phyloP scores from a whole-genome alignment of 139 green algal genomes.

The Micromonas pusilla region DNA sequence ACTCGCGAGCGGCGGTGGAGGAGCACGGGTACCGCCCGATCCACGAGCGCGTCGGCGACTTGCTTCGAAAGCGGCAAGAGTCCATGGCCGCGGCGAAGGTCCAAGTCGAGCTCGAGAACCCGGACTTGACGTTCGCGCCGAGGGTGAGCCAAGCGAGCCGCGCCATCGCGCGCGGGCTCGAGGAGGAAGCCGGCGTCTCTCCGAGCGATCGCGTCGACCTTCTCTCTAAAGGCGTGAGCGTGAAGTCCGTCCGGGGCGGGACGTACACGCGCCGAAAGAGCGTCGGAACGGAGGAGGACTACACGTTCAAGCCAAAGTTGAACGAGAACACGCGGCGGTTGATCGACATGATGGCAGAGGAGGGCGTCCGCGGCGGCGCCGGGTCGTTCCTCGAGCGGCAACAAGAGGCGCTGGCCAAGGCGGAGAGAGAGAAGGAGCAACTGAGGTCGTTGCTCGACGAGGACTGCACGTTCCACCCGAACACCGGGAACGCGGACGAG shows the following conservation, averaged over 20 bases:
- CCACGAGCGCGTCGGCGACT: slow-evolving; percentile 9
- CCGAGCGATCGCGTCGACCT: neutral
- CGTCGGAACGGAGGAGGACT: neutral
- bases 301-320: slow-evolving; percentile 8
- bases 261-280: neutral
- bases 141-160: neutral
- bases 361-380: neutral
- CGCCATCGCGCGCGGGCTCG: neutral
- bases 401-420: neutral
- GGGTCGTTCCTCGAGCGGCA: slow-evolving; percentile 7
- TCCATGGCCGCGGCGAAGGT: neutral
- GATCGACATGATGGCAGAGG: neutral
- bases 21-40: neutral
- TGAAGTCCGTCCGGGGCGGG: neutral
- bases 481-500: slow-evolving; percentile 2
- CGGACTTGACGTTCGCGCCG: slow-evolving; percentile 5
- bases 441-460: neutral
- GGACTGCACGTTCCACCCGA: slow-evolving; percentile 19
- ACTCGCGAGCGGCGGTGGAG: neutral
- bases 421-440: neutral
- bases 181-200: neutral
- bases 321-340: neutral
- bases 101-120: neutral
- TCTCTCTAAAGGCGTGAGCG: neutral
- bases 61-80: neutral